These are phyloP conservation scores for Hygrocybe punicea DNA, from an alignment of 768 basidiomycete genomes.

Conservation along the genomic window DNA sequence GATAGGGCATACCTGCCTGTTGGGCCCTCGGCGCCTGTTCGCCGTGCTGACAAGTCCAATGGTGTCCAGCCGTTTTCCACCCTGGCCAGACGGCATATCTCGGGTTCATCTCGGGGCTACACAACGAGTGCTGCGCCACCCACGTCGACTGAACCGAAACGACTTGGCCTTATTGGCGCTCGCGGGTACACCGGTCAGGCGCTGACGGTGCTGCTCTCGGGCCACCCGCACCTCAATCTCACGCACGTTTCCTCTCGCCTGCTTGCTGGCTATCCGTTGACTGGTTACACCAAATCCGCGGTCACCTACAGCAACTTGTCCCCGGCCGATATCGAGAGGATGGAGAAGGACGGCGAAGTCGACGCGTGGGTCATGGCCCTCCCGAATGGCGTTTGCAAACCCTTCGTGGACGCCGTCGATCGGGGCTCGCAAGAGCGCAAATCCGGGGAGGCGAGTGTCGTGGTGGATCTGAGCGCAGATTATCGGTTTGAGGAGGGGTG, in stretches of 20 bases:
- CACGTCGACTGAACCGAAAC: constrained; percentile 66
- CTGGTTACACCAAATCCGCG: constrained; percentile 73
- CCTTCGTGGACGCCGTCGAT: constrained; percentile 94
- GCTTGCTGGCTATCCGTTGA: constrained; percentile 75
- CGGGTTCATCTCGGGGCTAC: constrained; percentile 57
- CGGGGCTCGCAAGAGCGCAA: constrained; percentile 59
- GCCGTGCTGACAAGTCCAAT: constrained; percentile 32
- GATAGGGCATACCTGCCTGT: constrained; percentile 89
- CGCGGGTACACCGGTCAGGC: constrained; percentile 95
- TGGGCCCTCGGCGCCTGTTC: constrained; percentile 61
- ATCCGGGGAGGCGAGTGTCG: constrained; percentile 60
- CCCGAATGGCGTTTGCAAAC: constrained; percentile 96
- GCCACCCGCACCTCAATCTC: constrained; percentile 85
- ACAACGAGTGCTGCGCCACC: constrained; percentile 56
- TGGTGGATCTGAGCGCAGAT: constrained; percentile 93
- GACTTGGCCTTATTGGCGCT: constrained; percentile 92
- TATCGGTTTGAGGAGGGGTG: constrained; percentile 92
- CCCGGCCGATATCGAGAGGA: constrained; percentile 69
- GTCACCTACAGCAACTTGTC: constrained; percentile 82
- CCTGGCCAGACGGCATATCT: constrained; percentile 42
- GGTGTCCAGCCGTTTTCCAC: constrained; percentile 61
- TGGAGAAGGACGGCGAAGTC: constrained; percentile 87
- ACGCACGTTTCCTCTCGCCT: constrained; percentile 97
- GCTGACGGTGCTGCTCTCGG: constrained; percentile 77
- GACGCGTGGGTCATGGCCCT: constrained; percentile 99